A percentile compares a stretch with the other conserved stretches of the same genome.
Evolutionary conservation across 495 filamentous ascomycete species (phyloP).

Genomic region (Lasiosphaeria ovina): DNA sequence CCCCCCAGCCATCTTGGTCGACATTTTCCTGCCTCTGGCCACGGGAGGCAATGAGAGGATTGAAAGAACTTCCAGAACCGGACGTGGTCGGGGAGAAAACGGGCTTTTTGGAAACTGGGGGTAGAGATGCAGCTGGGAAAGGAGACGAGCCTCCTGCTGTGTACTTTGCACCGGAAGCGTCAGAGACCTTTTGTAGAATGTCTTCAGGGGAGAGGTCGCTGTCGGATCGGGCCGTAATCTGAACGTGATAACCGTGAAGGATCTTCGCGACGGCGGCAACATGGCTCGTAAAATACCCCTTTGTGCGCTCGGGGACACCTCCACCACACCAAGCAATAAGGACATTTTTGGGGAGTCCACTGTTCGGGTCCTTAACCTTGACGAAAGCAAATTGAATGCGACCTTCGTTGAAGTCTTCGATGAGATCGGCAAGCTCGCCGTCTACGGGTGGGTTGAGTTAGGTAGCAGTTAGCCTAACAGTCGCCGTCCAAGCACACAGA

Average conservation of each 20-base stretch:
- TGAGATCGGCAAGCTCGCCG: constrained; percentile 89
- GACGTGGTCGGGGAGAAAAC: constrained; percentile 81
- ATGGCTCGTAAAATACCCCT: constrained; percentile 97
- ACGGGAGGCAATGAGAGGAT: constrained; percentile 57
- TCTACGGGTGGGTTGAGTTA: constrained; percentile 50
- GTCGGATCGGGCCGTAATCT: constrained; percentile 91
- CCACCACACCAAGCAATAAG: constrained; percentile 97
- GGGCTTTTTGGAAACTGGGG: constrained; percentile 79
- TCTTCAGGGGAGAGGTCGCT: constrained; percentile 79
- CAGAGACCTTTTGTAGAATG: constrained; percentile 91
- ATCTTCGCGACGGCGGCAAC: constrained; percentile 82
- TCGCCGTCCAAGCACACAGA: neutral
- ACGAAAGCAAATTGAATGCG: constrained; percentile 95
- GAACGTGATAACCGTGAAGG: constrained; percentile 95
- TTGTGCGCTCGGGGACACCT: constrained; percentile 95
- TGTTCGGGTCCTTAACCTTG: constrained; percentile 94
- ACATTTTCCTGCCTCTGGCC: constrained; percentile 44
- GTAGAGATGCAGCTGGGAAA: constrained; percentile 50
- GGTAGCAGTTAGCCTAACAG: neutral
- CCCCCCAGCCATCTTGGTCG: constrained; percentile 84
- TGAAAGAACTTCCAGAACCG: constrained; percentile 60
- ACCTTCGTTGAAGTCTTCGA: constrained; percentile 96
- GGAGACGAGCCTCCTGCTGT: constrained; percentile 58
- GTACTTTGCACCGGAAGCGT: constrained; percentile 95
- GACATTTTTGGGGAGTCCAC: constrained; percentile 84